A percentile compares a stretch with the other conserved stretches of the same genome.
phyloP scores from a whole-genome alignment of 176 grass and related monocot genomes.

The Eleusine coracana region DNA sequence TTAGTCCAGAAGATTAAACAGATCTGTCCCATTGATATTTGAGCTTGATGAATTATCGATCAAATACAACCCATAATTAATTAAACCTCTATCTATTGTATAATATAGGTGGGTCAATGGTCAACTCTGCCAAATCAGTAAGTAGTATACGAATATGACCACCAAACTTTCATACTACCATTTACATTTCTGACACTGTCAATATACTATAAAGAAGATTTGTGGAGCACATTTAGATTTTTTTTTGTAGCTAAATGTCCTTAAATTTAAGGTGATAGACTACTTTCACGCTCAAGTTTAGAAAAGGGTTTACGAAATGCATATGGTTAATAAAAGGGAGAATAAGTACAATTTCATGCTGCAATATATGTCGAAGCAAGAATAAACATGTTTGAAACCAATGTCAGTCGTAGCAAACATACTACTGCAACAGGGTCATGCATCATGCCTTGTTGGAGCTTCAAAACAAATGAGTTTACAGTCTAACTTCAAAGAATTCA shows the following conservation, averaged over 20 bases:
- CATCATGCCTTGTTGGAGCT: background rate
- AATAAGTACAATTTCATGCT: background rate
- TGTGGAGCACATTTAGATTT: background rate
- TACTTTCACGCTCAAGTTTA: background rate
- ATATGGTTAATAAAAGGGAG: background rate
- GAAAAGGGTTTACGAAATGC: background rate
- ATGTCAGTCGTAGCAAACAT: background rate
- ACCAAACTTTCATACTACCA: background rate
- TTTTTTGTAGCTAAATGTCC: background rate
- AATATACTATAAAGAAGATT: constrained; percentile 7
- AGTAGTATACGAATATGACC: background rate
- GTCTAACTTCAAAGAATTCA: background rate
- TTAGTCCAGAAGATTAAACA: background rate
- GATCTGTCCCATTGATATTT: background rate
- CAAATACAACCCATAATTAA: background rate
- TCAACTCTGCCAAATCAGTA: background rate
- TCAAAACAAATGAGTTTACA: background rate
- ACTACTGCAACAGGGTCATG: background rate
- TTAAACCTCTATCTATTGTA: background rate
- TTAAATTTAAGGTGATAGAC: background rate
- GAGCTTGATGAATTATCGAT: background rate
- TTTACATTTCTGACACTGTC: background rate
- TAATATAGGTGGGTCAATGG: background rate
- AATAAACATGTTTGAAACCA: background rate
- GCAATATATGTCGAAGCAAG: too few species aligned